phyloP scores from a whole-genome alignment of 2,329 filamentous ascomycete genomes.

The Epichloe bromicola region DNA sequence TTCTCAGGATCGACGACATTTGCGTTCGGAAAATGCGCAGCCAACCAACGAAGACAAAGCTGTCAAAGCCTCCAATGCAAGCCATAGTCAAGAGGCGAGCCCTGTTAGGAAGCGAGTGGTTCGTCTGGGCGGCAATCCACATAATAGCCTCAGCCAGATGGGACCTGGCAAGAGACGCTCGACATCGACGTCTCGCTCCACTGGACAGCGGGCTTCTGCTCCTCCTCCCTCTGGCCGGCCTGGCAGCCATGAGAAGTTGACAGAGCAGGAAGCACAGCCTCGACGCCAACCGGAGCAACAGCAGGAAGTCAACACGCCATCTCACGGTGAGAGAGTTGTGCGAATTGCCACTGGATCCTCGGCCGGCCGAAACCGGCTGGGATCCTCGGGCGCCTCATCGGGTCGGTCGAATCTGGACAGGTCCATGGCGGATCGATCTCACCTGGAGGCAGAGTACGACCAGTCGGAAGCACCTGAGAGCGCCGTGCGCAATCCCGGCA shows the following conservation, averaged over 20 bases:
- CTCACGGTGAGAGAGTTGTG: slow-evolving; percentile 38
- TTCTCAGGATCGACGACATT: slow-evolving; percentile 30
- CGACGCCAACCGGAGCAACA: slow-evolving; percentile 21
- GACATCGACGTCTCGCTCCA: slow-evolving; percentile 32
- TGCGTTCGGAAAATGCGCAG: slow-evolving; percentile 36
- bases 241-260: slow-evolving; percentile 27
- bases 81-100: slow-evolving; percentile 33
- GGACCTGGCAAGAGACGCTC: slow-evolving; percentile 33
- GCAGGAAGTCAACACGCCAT: slow-evolving; percentile 40
- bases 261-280: slow-evolving; percentile 22
- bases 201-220: slow-evolving; percentile 13
- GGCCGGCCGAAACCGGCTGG: slow-evolving; percentile 25
- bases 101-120: slow-evolving; percentile 45
- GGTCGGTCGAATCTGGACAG: slow-evolving; percentile 22
- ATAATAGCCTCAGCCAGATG: slow-evolving; percentile 29
- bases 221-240: slow-evolving; percentile 24
- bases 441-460: slow-evolving; percentile 32
- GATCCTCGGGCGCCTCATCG: slow-evolving; percentile 24
- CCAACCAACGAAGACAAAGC: slow-evolving; percentile 13
- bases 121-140: slow-evolving; percentile 39
- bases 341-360: slow-evolving; percentile 41
- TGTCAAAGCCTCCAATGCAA: slow-evolving; percentile 3
- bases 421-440: slow-evolving; percentile 21
- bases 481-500: slow-evolving; percentile 31
- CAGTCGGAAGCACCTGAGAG: slow-evolving; percentile 36